Evolutionary conservation across 1,139 yeast species (phyloP).

Genomic region (Geotrichum fermentans): DNA sequence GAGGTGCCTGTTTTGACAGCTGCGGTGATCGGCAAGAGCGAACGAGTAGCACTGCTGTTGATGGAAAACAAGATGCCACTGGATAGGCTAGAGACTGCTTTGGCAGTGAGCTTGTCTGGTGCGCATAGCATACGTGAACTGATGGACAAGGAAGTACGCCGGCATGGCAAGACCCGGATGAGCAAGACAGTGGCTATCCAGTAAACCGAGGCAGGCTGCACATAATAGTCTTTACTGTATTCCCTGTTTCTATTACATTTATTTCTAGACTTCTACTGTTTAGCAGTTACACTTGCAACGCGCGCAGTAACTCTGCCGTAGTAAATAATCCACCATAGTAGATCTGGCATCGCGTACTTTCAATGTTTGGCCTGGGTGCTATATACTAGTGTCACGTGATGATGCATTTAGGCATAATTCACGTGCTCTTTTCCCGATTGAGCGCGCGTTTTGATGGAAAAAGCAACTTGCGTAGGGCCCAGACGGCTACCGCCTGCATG

Average conservation of each 20-base stretch:
- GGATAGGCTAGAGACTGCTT: conserved; percentile 68
- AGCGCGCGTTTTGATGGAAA: too few species aligned
- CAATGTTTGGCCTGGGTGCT: too few species aligned
- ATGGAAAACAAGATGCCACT: conserved; percentile 82
- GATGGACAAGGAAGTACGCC: conserved; percentile 81
- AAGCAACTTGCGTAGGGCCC: too few species aligned
- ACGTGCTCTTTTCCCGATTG: too few species aligned
- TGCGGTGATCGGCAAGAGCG: conserved; percentile 79
- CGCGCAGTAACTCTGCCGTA: too few species aligned
- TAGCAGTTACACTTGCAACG: too few species aligned
- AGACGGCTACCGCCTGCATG: too few species aligned
- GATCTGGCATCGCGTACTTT: too few species aligned
- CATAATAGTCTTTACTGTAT: background rate
- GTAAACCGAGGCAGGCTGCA: background rate
- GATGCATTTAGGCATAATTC: too few species aligned
- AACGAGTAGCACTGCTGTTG: conserved; percentile 65
- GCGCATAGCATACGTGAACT: conserved; percentile 73
- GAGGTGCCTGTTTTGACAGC: conserved; percentile 78
- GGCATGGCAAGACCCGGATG: conserved; percentile 52
- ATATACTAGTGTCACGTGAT: too few species aligned
- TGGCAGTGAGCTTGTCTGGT: conserved; percentile 89
- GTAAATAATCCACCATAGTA: too few species aligned
- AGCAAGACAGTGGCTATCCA: background rate
- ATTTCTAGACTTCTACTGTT: too few species aligned
- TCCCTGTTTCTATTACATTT: background rate